Conservation (phyloP, 148 eudicot species). For the Tetragonia tetragonoides region DNA sequence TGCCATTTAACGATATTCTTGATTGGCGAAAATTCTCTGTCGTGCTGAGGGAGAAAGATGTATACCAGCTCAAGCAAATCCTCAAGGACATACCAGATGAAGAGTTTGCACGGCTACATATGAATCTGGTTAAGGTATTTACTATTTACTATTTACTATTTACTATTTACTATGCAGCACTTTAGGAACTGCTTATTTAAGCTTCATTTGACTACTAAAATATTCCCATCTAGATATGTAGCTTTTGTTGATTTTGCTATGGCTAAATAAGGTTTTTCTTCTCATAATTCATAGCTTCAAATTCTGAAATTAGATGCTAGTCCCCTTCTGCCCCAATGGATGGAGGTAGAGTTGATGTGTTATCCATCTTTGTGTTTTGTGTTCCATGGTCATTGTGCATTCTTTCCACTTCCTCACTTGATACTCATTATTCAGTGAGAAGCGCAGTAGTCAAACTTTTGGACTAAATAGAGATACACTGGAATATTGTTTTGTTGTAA, state of each 20-base stretch:
- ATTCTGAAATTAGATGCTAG: not conserved
- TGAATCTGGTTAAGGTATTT: slow-evolving; percentile 63
- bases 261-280: not conserved
- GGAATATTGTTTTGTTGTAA: no score
- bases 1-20: slow-evolving; percentile 68
- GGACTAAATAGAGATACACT: no score
- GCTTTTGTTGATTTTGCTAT: not conserved
- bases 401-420: no score
- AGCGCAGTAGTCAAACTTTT: no score
- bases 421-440: no score
- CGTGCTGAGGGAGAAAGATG: slow-evolving; percentile 68
- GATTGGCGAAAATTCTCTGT: slow-evolving; percentile 70
- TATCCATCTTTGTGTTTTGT: no score
- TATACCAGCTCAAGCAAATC: slow-evolving; percentile 68
- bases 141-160: slow-evolving; percentile 15
- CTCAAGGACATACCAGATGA: slow-evolving; percentile 54
- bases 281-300: not conserved
- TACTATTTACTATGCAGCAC: not conserved
- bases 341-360: no score
- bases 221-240: not conserved
- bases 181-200: not conserved
- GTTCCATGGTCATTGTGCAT: no score
- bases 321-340: no score
- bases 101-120: slow-evolving; percentile 57
- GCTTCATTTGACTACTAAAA: not conserved